These are phyloP conservation scores for Xylaria sp. DNA, from an alignment of 2,329 filamentous ascomycete species.

Conservation along the genomic window DNA sequence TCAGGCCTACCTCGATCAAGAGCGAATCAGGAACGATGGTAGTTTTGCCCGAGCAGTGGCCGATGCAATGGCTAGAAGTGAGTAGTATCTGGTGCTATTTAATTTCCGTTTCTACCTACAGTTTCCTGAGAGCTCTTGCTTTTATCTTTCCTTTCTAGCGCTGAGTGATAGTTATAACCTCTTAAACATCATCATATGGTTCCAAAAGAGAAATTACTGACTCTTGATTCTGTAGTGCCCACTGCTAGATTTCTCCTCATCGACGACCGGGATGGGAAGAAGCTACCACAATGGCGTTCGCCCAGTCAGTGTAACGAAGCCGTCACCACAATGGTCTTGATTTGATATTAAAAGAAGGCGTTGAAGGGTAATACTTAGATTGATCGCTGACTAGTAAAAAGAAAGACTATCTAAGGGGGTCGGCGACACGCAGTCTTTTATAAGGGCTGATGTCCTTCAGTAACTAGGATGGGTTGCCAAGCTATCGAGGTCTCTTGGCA, in stretches of 20 bases:
- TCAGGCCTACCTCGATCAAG: slow-evolving; percentile 4
- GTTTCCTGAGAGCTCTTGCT: neutral
- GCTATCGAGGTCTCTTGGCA: no score
- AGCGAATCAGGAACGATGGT: neutral
- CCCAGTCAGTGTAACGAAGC: neutral
- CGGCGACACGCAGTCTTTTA: no score
- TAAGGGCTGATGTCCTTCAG: no score
- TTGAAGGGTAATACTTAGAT: no score
- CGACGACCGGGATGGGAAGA: neutral
- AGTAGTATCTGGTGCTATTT: neutral
- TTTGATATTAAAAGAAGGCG: no score
- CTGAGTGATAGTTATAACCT: neutral
- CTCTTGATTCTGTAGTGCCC: neutral
- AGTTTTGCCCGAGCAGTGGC: slow-evolving; percentile 4
- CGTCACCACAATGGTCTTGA: no score
- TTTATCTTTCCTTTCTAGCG: neutral
- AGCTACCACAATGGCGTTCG: neutral
- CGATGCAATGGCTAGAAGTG: slow-evolving; percentile 5
- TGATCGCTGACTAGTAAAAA: no score
- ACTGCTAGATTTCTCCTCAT: neutral
- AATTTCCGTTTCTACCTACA: neutral
- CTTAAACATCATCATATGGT: neutral
- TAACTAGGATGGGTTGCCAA: no score
- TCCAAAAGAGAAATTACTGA: neutral
- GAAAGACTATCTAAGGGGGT: no score